These are phyloP conservation scores for Gamarada debralockiae DNA, from an alignment of 495 filamentous ascomycete genomes.

Conservation along the genomic window DNA sequence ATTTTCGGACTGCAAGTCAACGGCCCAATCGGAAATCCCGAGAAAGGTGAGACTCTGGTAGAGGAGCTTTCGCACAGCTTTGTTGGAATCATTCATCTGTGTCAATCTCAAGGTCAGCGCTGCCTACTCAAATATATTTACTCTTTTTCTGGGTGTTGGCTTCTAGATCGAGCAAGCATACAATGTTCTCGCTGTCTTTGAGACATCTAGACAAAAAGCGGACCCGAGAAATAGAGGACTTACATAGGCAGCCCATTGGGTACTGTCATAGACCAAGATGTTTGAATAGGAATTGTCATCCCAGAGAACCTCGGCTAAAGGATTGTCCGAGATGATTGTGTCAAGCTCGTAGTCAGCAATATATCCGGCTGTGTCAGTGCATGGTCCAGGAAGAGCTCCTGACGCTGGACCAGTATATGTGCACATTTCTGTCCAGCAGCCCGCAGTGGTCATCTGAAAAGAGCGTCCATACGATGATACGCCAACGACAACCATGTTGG, in stretches of 20 bases:
- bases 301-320: neutral
- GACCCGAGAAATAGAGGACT: too few species aligned
- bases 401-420: slow-evolving; percentile 16
- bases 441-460: slow-evolving; percentile 30
- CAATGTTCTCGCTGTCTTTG: too few species aligned
- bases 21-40: slow-evolving; percentile 34
- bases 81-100: slow-evolving; percentile 30
- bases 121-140: too few species aligned
- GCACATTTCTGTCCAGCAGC: slow-evolving; percentile 27
- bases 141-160: too few species aligned
- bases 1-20: too few species aligned
- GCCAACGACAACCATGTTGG: slow-evolving; percentile 35
- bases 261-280: slow-evolving; percentile 31
- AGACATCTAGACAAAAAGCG: too few species aligned
- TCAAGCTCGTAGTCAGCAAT: slow-evolving; percentile 34
- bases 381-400: slow-evolving; percentile 27
- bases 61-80: slow-evolving; percentile 21
- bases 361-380: slow-evolving; percentile 35
- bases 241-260: slow-evolving; percentile 35
- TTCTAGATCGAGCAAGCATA: too few species aligned
- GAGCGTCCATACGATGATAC: slow-evolving; percentile 33
- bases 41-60: slow-evolving; percentile 28
- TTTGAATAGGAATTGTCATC: slow-evolving; percentile 26
- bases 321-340: slow-evolving; percentile 18
- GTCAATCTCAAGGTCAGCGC: too few species aligned